Percentiles rank a stretch among this genome's conserved stretches.
These are phyloP conservation scores for Aspergillus phoenicis DNA, from an alignment of 2,329 filamentous ascomycete genomes.

Conservation along the genomic window DNA sequence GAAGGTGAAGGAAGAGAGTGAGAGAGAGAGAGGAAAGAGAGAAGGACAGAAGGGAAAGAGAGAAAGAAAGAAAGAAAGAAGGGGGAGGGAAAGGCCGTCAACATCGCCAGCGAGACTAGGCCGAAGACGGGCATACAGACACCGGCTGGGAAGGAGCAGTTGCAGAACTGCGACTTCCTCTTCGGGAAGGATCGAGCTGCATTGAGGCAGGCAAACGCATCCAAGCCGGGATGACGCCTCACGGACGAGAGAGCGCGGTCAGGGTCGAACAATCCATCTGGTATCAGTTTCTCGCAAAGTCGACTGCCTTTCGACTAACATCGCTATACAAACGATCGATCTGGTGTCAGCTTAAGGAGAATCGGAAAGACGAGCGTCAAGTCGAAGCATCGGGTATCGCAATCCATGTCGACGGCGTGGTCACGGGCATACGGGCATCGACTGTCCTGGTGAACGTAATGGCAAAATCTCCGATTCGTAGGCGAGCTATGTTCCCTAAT, in stretches of 20 bases:
- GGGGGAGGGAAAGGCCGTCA: neutral
- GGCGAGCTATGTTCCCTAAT: neutral
- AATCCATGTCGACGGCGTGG: neutral
- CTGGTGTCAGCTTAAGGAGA: no score
- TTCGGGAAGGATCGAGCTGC: neutral
- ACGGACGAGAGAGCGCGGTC: no score
- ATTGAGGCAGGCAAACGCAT: neutral
- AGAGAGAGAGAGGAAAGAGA: neutral
- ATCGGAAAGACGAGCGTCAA: neutral
- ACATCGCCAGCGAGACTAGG: neutral
- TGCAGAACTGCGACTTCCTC: neutral
- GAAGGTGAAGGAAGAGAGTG: no score
- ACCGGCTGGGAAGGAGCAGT: slow-evolving; percentile 1
- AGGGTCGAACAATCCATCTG: neutral
- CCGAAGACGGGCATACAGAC: neutral
- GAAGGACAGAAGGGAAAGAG: neutral
- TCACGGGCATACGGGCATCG: slow-evolving; percentile 2
- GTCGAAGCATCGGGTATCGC: neutral
- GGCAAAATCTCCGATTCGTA: slow-evolving; percentile 7
- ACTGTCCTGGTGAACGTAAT: neutral
- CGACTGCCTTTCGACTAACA: neutral
- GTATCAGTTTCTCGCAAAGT: neutral
- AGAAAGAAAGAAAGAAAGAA: neutral
- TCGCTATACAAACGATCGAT: no score
- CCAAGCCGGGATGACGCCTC: neutral